These are phyloP conservation scores for Aspergillus olivimuriae DNA, from an alignment of 495 filamentous ascomycete genomes.

Conservation along the genomic window DNA sequence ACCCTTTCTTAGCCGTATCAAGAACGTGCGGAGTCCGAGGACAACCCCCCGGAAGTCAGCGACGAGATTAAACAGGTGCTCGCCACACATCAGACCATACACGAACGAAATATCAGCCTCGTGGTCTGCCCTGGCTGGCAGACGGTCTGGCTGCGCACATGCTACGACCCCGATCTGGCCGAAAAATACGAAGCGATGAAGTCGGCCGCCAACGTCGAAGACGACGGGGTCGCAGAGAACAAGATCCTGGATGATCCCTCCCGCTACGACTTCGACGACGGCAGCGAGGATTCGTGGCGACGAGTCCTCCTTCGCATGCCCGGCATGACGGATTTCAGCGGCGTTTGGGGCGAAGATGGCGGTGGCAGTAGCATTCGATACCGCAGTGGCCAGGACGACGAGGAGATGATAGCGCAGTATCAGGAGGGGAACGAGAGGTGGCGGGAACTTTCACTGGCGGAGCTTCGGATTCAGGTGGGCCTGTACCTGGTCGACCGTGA, in stretches of 20 bases:
- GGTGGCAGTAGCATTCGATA: conserved; percentile 4
- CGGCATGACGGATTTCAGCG: conserved; percentile 5
- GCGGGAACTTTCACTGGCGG: neutral
- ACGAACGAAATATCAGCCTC: conserved; percentile 1
- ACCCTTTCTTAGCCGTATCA: neutral
- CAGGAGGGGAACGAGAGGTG: conserved; percentile 4
- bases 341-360: conserved; percentile 4
- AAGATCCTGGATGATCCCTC: conserved; percentile 3
- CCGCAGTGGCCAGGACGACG: conserved; percentile 6
- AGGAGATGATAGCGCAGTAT: conserved; percentile 2
- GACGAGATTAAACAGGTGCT: too few relatives aligned
- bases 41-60: neutral
- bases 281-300: conserved; percentile 4
- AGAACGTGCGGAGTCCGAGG: neutral
- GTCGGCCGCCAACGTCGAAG: neutral
- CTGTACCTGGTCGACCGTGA: conserved; percentile 8
- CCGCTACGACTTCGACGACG: conserved; percentile 6
- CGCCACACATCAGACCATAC: neutral
- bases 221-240: neutral
- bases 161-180: conserved; percentile 1
- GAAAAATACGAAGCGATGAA: conserved; percentile 1
- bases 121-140: neutral
- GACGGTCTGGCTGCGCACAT: conserved; percentile 1
- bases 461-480: conserved; percentile 3
- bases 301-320: conserved; percentile 6